These are phyloP conservation scores for Cladophialophora exuberans DNA, from an alignment of 2,329 filamentous ascomycete genomes.

Conservation along the genomic window DNA sequence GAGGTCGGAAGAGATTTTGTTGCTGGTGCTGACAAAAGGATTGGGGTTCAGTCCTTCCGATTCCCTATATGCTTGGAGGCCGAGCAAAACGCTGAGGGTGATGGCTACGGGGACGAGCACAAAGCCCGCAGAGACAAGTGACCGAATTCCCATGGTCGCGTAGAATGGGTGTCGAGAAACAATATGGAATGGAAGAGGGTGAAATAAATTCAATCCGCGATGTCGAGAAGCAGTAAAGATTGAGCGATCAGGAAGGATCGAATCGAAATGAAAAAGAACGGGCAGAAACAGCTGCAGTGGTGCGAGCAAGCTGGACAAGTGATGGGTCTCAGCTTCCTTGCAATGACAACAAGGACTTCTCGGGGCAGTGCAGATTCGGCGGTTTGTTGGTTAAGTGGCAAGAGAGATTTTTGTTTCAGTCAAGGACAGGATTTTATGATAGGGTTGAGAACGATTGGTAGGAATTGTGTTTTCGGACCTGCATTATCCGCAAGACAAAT, in stretches of 20 bases:
- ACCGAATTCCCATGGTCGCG: slow-evolving; percentile 39
- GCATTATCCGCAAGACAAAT: slow-evolving; percentile 5
- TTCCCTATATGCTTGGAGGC: slow-evolving; percentile 50
- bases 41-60: slow-evolving; percentile 48
- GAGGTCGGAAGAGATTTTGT: slow-evolving; percentile 40
- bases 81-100: slow-evolving; percentile 55
- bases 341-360: not conserved
- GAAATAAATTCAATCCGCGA: not conserved
- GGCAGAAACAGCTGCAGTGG: not conserved
- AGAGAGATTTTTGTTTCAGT: slow-evolving; percentile 16
- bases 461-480: slow-evolving; percentile 3
- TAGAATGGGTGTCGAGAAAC: not conserved
- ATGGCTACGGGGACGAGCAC: slow-evolving; percentile 55
- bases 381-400: slow-evolving; percentile 8
- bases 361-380: not conserved
- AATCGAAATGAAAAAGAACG: not conserved
- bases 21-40: slow-evolving; percentile 45
- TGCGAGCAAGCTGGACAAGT: not conserved
- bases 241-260: not conserved
- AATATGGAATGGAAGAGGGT: not conserved
- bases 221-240: too few relatives aligned
- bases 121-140: slow-evolving; percentile 56
- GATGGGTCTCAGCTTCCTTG: not conserved
- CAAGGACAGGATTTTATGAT: slow-evolving; percentile 9
- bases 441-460: not conserved